Evolutionary conservation across 1,284 basidiomycete species (phyloP), one percentile per base, ranked within the genome.

Genomic region (Heterobasidion occidentale): DNA sequence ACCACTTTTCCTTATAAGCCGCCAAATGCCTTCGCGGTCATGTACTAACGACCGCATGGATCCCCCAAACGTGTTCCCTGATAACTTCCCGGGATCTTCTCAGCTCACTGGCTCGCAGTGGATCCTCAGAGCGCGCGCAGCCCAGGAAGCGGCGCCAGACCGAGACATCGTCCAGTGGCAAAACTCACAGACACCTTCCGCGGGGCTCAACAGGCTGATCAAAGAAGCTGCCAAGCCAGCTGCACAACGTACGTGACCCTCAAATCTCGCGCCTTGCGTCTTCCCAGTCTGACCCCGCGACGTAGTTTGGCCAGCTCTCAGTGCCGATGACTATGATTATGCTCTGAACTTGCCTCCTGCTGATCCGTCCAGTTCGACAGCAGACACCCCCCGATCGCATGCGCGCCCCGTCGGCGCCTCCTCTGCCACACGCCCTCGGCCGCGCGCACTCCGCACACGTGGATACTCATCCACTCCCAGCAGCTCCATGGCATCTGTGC

Each of bases 121-220:
- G 19, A 14, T 45, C 17, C 19, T 19, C 15, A 35, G 42, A 35
- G 36, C 19, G 1, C 42, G n/a, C 15, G 38, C 17, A 27, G 17
- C 17, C 12, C 17, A 46, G 12, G 12, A 20, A 20, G 52, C 52
- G 7, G 17, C 19, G 17, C 46, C 27, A 17, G 38, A 53, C 14
- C 19, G 15, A 12, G 52, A 44, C 17, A 11, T 17, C 33, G 46
- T 54, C 9, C 46, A 48, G 46, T 54, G 53, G 53, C 46, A 54
- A 44, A 54, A 38, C 53, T 47, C 53, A 14, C 53, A 54, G 34
- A 34, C 27, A 12, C 17, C 45, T 8, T 34, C 14, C 33, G 19
- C 46, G n/a, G 45, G 42, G 27, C 53, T 54, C 46, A 54, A 38
- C 8, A 44, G 17, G 17, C 53, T 54, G 17, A 54, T 54, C 7